Evolutionary conservation across 2,329 filamentous ascomycete species (phyloP).

Genomic region (Ceratocystis diversiconidia): DNA sequence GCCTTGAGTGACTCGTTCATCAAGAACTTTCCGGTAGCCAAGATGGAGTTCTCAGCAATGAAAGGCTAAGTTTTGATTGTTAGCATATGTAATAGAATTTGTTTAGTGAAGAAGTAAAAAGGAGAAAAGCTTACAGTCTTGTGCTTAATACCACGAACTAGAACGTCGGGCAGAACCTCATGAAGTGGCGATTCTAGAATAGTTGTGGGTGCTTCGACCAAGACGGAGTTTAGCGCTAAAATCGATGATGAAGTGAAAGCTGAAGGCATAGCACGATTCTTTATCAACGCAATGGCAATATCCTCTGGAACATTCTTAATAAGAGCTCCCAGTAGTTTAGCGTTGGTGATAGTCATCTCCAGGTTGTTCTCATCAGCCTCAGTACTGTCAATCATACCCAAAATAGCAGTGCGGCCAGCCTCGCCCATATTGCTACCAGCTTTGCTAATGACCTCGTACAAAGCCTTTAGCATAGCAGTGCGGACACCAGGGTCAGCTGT

Average conservation of each 20-base stretch:
- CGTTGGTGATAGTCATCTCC: conserved; percentile 75
- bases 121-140: conserved; percentile 47
- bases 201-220: conserved; percentile 62
- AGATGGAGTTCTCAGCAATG: conserved; percentile 73
- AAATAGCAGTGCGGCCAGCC: conserved; percentile 67
- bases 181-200: conserved; percentile 51
- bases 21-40: conserved; percentile 84
- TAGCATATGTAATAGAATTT: conserved; percentile 15
- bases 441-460: conserved; percentile 93
- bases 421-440: conserved; percentile 93
- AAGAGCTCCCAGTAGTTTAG: conserved; percentile 75
- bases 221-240: conserved; percentile 74
- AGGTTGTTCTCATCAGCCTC: conserved; percentile 63
- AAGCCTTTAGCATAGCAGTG: conserved; percentile 90
- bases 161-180: conserved; percentile 60
- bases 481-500: conserved; percentile 72
- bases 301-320: conserved; percentile 73
- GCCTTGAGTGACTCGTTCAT: conserved; percentile 52
- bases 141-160: conserved; percentile 65
- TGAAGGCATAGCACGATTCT: conserved; percentile 63
- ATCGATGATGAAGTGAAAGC: conserved; percentile 67
- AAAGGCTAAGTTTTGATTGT: conserved; percentile 41
- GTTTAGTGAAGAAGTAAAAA: background rate
- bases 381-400: conserved; percentile 67
- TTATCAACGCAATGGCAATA: conserved; percentile 43